These are phyloP conservation scores for Claviceps arundinis DNA, from an alignment of 2,329 filamentous ascomycete species.

Conservation along the genomic window DNA sequence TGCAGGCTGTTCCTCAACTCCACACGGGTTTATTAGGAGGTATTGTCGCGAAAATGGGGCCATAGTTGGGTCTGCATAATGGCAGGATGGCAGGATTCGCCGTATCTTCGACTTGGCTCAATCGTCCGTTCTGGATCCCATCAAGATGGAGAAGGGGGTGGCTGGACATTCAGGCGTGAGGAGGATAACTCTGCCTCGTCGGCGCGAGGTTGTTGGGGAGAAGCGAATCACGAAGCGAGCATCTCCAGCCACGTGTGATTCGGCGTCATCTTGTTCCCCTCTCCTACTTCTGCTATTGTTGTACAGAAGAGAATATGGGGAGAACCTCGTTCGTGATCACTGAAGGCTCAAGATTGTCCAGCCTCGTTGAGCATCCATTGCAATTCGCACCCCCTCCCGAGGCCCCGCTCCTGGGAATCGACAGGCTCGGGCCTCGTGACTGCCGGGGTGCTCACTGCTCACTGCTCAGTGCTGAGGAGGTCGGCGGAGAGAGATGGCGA, in stretches of 20 bases:
- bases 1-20: background rate
- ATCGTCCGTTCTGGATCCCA: background rate
- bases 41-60: background rate
- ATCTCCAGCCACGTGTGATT: background rate
- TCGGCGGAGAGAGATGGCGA: background rate
- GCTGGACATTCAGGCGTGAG: background rate
- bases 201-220: no score
- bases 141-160: background rate
- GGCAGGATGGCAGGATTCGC: background rate
- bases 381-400: background rate
- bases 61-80: background rate
- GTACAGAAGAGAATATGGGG: background rate
- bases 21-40: background rate
- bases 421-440: slow-evolving; percentile 4
- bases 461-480: background rate
- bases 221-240: no score
- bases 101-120: background rate
- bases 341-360: background rate
- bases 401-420: background rate
- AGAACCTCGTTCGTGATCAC: background rate
- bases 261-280: background rate
- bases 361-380: background rate
- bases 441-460: background rate
- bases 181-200: no score
- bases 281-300: background rate